Conservation (phyloP, 2,329 filamentous ascomycete species). For the Aspergillus aculeatus region DNA sequence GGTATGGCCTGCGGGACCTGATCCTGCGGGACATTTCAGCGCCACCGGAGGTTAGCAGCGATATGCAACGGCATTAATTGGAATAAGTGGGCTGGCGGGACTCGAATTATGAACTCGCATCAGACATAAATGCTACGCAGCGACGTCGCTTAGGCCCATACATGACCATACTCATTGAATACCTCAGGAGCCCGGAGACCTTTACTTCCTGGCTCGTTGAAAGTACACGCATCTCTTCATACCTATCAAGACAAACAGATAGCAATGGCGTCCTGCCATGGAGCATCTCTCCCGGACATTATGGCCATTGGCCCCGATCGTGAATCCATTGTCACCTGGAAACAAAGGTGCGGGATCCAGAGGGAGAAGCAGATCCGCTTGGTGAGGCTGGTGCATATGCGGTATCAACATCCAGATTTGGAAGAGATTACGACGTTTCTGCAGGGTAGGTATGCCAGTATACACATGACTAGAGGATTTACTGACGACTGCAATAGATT, state of each 20-base stretch:
- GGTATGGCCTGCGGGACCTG: background rate
- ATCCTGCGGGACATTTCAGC: background rate
- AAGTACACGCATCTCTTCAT: background rate
- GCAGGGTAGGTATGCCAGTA: conserved; percentile 7
- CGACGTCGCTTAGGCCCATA: background rate
- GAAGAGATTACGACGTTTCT: conserved; percentile 42
- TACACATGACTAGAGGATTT: background rate
- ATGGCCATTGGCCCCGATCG: conserved; percentile 18
- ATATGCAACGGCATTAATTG: background rate
- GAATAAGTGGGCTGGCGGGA: background rate
- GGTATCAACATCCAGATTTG: conserved; percentile 55
- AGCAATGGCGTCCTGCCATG: conserved; percentile 6
- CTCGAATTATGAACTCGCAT: background rate
- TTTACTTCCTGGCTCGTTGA: background rate
- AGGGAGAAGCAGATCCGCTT: conserved; percentile 49
- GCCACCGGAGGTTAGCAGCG: background rate
- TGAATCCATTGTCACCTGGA: conserved; percentile 21
- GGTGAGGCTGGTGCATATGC: conserved; percentile 52
- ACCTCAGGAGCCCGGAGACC: background rate
- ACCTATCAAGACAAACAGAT: background rate
- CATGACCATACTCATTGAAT: background rate
- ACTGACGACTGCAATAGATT: conserved; percentile 13
- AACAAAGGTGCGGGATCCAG: conserved; percentile 38
- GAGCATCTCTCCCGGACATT: conserved; percentile 19
- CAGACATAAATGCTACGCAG: background rate